phyloP scores from a whole-genome alignment of 495 filamentous ascomycete genomes.

The Pseudotulostoma volvatum region DNA sequence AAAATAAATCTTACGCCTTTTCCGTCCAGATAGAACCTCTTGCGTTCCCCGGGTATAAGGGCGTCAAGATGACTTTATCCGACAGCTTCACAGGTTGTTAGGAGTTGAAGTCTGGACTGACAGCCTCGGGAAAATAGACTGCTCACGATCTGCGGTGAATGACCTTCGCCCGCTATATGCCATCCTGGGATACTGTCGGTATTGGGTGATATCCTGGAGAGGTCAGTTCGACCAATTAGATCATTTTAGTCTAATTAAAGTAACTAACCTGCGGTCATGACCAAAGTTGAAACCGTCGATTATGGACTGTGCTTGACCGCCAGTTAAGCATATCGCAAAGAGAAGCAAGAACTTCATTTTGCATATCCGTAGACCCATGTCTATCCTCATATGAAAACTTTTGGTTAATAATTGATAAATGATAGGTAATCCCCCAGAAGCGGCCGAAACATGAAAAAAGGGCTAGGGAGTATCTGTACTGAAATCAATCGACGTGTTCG shows the following conservation, averaged over 20 bases:
- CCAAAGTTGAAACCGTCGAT: constrained; percentile 65
- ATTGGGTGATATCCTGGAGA: constrained; percentile 39
- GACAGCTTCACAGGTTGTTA: constrained; percentile 40
- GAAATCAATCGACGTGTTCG: no score
- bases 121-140: not conserved
- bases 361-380: no score
- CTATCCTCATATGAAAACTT: no score
- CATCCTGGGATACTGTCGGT: constrained; percentile 44
- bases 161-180: constrained; percentile 52
- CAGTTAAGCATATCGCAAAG: constrained; percentile 33
- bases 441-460: no score
- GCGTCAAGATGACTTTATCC: constrained; percentile 84
- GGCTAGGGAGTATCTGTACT: no score
- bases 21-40: constrained; percentile 73
- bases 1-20: constrained; percentile 31
- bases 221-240: constrained; percentile 1
- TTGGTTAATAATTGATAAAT: no score
- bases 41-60: constrained; percentile 70
- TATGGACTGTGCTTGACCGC: constrained; percentile 42
- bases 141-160: constrained; percentile 45
- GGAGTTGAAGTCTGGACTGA: not conserved
- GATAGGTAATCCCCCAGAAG: no score
- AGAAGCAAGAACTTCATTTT: constrained; percentile 25
- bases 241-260: not conserved
- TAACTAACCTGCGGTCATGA: constrained; percentile 42